Evolutionary conservation across 108 stramenopile genomes (phyloP).

Genomic region (Hondaea fermentalgiana): DNA sequence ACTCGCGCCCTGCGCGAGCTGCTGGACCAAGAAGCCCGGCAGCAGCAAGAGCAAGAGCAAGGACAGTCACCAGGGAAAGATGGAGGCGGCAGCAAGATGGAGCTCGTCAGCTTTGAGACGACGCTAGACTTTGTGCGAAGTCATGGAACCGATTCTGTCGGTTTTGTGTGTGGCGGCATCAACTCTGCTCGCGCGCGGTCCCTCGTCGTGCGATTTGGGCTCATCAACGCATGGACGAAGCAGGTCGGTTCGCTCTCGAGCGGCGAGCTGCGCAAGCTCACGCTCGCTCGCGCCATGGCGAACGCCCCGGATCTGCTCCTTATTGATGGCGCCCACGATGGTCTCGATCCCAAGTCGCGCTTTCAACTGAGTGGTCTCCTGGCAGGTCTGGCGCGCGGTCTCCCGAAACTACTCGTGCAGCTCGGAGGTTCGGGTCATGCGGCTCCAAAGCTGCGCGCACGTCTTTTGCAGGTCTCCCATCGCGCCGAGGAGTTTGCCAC

Average conservation of each 20-base stretch:
- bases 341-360: neutral
- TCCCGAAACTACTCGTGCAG: neutral
- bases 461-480: neutral
- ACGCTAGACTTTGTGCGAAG: neutral
- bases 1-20: too few relatives aligned
- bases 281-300: slow-evolving; percentile 6
- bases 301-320: neutral
- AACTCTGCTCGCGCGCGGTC: neutral
- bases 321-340: slow-evolving; percentile 11
- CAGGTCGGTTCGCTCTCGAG: slow-evolving; percentile 1
- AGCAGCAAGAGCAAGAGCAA: too few relatives aligned
- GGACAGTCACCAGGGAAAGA: too few relatives aligned
- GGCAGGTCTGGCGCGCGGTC: neutral
- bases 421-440: neutral
- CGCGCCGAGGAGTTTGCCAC: slow-evolving; percentile 10
- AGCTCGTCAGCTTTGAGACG: neutral
- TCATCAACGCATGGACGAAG: neutral
- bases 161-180: neutral
- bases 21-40: too few relatives aligned
- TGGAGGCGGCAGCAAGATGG: neutral
- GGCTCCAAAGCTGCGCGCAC: neutral
- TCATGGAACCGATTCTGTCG: neutral
- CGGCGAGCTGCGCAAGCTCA: slow-evolving; percentile 14
- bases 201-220: neutral
- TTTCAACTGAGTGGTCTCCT: neutral